A percentile compares a stretch with the other conserved stretches of the same genome.
Conservation (phyloP, 306 rosid species). For the Quercus rubra region DNA sequence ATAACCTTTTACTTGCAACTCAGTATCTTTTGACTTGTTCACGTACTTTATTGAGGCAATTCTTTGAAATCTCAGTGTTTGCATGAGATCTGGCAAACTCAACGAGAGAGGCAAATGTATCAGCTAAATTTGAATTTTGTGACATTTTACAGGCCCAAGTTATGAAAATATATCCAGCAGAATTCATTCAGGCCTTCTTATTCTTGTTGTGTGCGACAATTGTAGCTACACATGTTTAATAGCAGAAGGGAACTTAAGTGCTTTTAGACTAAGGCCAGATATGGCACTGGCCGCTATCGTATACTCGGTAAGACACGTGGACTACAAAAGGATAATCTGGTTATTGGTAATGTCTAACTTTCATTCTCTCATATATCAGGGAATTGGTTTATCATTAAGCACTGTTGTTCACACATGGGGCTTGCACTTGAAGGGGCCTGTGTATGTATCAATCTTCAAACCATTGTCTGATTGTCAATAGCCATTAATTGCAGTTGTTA, state of each 20-base stretch:
- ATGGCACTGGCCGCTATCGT: slow-evolving; percentile 15
- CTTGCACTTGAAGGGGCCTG: slow-evolving; percentile 28
- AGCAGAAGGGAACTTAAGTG: slow-evolving; percentile 15
- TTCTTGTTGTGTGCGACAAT: slow-evolving; percentile 7
- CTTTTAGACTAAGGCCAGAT: slow-evolving; percentile 21
- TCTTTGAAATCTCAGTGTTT: neutral
- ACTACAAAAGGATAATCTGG: neutral
- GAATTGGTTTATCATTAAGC: slow-evolving; percentile 6
- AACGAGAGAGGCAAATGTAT: neutral
- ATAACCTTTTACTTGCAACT: slow-evolving; percentile 36
- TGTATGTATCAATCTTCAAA: slow-evolving; percentile 23
- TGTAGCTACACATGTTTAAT: slow-evolving; percentile 16
- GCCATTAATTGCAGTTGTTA: slow-evolving; percentile 28
- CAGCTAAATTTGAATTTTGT: neutral
- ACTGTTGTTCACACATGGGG: slow-evolving; percentile 20
- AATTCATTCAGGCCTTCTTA: slow-evolving; percentile 15
- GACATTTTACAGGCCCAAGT: slow-evolving; percentile 15
- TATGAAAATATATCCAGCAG: slow-evolving; percentile 26
- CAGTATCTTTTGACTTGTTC: slow-evolving; percentile 31
- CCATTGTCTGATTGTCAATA: slow-evolving; percentile 42
- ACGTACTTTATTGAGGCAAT: slow-evolving; percentile 18
- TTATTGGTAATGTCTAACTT: neutral
- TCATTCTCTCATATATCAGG: neutral
- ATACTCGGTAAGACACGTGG: slow-evolving; percentile 1
- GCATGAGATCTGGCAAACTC: neutral